phyloP scores from a whole-genome alignment of 345 rosid genomes.

The Punica granatum region DNA sequence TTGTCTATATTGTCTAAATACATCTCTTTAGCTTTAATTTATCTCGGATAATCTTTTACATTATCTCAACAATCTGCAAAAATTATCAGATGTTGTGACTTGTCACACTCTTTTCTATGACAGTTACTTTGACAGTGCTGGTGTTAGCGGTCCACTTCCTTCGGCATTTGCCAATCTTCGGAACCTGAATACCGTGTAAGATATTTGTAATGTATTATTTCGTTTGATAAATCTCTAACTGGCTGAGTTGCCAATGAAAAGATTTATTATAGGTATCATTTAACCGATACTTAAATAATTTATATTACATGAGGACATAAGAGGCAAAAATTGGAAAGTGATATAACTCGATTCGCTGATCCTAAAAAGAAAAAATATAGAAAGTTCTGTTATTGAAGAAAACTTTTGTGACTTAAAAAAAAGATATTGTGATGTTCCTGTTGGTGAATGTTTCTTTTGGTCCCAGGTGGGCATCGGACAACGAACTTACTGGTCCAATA shows the following conservation, averaged over 20 bases:
- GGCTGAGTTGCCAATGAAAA: too few species aligned
- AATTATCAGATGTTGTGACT: neutral
- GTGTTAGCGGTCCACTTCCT: constrained; percentile 48
- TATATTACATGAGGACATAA: too few species aligned
- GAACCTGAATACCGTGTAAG: constrained; percentile 35
- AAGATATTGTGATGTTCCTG: neutral
- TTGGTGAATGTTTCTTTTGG: neutral
- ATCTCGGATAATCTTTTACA: neutral
- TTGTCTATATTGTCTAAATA: neutral
- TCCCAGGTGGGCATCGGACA: constrained; percentile 38
- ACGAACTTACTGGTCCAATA: constrained; percentile 39
- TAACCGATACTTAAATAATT: too few species aligned
- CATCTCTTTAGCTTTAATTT: neutral
- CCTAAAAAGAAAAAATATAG: too few species aligned
- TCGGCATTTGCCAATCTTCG: constrained; percentile 34
- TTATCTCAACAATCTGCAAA: neutral
- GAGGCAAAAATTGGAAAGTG: too few species aligned
- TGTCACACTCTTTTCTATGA: constrained; percentile 5
- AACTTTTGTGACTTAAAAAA: neutral
- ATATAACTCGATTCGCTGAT: too few species aligned
- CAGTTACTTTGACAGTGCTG: constrained; percentile 50
- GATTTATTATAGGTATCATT: too few species aligned
- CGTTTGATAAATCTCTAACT: too few species aligned
- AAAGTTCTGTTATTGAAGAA: too few species aligned
- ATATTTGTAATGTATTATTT: neutral